phyloP scores from a whole-genome alignment of 768 basidiomycete species.

The Xerocomellus dryophilus region DNA sequence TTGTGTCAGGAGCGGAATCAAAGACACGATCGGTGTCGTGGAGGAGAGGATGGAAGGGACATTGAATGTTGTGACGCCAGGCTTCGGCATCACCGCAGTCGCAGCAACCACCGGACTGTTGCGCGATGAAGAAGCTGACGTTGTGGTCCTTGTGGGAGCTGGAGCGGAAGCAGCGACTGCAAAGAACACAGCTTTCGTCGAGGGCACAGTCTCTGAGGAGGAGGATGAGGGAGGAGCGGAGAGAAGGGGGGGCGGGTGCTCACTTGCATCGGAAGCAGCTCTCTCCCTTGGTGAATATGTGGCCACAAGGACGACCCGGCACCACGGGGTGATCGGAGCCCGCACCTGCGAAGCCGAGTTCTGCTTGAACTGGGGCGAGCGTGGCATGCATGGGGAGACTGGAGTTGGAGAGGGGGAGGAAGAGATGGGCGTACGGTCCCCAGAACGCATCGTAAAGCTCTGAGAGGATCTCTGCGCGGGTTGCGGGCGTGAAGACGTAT shows the following conservation, averaged over 20 bases:
- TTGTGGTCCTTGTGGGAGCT: constrained; percentile 88
- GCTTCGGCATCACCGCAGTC: constrained; percentile 93
- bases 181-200: constrained; percentile 88
- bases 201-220: constrained; percentile 77
- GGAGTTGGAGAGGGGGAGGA: constrained; percentile 62
- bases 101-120: constrained; percentile 90
- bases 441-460: constrained; percentile 82
- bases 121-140: constrained; percentile 88
- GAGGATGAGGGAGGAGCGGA: background rate
- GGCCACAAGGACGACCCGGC: constrained; percentile 76
- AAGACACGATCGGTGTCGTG: constrained; percentile 11
- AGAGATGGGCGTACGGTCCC: constrained; percentile 70
- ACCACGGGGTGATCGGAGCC: constrained; percentile 57
- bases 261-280: constrained; percentile 93
- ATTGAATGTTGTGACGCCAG: constrained; percentile 67
- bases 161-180: constrained; percentile 84
- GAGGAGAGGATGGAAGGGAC: constrained; percentile 71
- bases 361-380: constrained; percentile 68
- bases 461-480: constrained; percentile 76
- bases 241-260: constrained; percentile 32
- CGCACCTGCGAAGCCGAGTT: constrained; percentile 52
- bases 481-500: constrained; percentile 69
- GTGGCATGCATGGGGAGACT: constrained; percentile 61
- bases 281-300: constrained; percentile 89
- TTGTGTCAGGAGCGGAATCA: constrained; percentile 32